phyloP scores from a whole-genome alignment of 768 basidiomycete species.

The Tulasnella sp. region DNA sequence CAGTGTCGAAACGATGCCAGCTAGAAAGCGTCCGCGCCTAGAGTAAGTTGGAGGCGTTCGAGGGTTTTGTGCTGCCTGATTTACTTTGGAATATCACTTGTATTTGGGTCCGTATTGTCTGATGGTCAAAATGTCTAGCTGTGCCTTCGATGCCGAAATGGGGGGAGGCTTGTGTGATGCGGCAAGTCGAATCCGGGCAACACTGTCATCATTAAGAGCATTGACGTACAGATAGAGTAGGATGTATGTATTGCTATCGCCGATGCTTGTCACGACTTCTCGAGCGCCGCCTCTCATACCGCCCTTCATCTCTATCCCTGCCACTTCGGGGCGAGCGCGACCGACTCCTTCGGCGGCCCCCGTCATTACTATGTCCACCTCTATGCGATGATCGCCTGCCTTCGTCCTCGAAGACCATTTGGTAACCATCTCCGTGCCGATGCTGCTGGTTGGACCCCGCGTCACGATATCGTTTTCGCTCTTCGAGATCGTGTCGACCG shows the following conservation, averaged over 20 bases:
- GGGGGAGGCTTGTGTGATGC: too few relatives aligned
- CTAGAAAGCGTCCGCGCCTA: constrained; percentile 8
- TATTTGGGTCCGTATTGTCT: too few relatives aligned
- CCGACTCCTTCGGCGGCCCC: not conserved
- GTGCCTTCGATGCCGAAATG: too few relatives aligned
- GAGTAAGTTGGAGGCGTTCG: not conserved
- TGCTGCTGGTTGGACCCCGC: constrained; percentile 24
- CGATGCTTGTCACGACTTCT: not conserved
- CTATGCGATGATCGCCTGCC: constrained; percentile 22
- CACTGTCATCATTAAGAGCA: too few relatives aligned
- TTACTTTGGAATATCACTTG: too few relatives aligned
- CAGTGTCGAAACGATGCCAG: not conserved
- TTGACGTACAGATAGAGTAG: too few relatives aligned
- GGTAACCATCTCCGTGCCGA: constrained; percentile 37
- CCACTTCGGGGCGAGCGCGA: not conserved
- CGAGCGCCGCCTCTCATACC: not conserved
- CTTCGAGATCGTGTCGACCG: constrained; percentile 65
- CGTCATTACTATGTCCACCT: constrained; percentile 16
- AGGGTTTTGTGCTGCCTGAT: too few relatives aligned
- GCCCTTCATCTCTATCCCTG: too few relatives aligned
- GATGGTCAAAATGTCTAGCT: too few relatives aligned
- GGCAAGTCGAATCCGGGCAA: too few relatives aligned
- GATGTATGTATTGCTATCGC: too few relatives aligned
- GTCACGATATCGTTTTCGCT: constrained; percentile 55
- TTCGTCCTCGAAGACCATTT: constrained; percentile 81